Conservation (phyloP, 2,329 filamentous ascomycete species). For the Cadophora sp. region DNA sequence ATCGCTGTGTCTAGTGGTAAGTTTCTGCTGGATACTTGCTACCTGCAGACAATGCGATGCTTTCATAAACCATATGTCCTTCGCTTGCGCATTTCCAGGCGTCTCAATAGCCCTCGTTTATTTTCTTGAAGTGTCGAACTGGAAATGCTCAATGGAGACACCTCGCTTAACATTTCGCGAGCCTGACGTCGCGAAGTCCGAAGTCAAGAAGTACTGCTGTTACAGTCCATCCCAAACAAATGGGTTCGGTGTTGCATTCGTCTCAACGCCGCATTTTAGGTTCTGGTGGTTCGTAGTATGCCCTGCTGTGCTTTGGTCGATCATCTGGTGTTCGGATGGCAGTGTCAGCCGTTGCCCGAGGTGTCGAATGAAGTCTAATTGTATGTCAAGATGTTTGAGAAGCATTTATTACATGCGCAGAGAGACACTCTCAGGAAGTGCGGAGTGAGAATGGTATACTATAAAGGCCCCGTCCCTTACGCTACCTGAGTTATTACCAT, state of each 20-base stretch:
- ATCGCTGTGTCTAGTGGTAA: not conserved
- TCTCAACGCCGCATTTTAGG: slow-evolving; percentile 5
- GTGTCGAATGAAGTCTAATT: not conserved
- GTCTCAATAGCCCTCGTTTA: not conserved
- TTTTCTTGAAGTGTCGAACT: not conserved
- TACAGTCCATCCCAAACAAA: not conserved
- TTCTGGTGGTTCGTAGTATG: not conserved
- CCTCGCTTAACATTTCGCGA: not conserved
- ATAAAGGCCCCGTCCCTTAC: not conserved
- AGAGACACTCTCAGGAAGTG: not conserved
- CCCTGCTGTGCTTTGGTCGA: not conserved
- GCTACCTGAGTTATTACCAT: not conserved
- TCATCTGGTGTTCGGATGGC: slow-evolving; percentile 12
- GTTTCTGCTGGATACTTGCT: not conserved
- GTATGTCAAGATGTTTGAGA: not conserved
- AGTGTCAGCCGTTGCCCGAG: not conserved
- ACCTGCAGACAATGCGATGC: too few relatives aligned
- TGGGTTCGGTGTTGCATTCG: not conserved
- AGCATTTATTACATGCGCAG: not conserved
- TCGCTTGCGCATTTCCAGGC: not conserved
- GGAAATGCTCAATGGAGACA: not conserved
- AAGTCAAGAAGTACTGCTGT: slow-evolving; percentile 2
- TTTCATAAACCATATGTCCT: too few relatives aligned
- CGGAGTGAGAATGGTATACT: not conserved
- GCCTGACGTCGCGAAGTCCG: not conserved